Base-by-base conservation (phyloP, 805 yeast genomes). In the Candida railenensis region DNA sequence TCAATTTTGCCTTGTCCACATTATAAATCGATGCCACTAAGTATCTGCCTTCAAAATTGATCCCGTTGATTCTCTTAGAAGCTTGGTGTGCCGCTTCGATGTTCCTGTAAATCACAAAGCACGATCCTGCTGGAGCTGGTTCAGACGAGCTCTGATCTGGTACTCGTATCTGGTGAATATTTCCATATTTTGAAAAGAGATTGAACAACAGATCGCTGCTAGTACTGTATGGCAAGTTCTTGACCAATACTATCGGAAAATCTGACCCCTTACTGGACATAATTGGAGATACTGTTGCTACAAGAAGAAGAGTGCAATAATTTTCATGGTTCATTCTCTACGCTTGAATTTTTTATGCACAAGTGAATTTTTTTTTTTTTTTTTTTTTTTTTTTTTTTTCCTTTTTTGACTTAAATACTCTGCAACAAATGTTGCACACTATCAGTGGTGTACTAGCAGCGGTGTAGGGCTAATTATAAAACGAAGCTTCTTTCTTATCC, bases 1-100 rank as follows among this genome's bases (percentile, higher is more conserved):
- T 40, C 25, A 68, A 55, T 28, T 56, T 59, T 8, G 65, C 51
- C 51, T 58, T 65, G 46, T 78, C 83, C 12, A 78, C 75, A 33
- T 61, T 69, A 51, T 74, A 81, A 48, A 73, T 45, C 43, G 71
- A 59, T 8, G 81, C 79, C 21, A 83, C 82, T 30, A 83, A 54
- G 54, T 82, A 83, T 46, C 88, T 55, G 7, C 82, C 81, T 48
- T 78, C 74, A 51, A 77, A 77, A 54, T 82, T 81, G 49, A 76
- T 77, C 1, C 89, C 89, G 44, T 78, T 78, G 44, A 82, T 58
- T 48, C 78, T 82, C n/a, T 71, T 74, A 18, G 73, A 66, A 0
- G 87, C 86, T 28, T 60, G 57, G n/a, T 58, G 59, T 14, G 87
- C 83, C 49, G 73, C 71, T 22, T 62, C 61, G 16, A 74, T 48